A percentile compares a stretch with the other conserved stretches of the same genome.
Conservation (phyloP, 495 filamentous ascomycete genomes). For the Neurospora sp. region DNA sequence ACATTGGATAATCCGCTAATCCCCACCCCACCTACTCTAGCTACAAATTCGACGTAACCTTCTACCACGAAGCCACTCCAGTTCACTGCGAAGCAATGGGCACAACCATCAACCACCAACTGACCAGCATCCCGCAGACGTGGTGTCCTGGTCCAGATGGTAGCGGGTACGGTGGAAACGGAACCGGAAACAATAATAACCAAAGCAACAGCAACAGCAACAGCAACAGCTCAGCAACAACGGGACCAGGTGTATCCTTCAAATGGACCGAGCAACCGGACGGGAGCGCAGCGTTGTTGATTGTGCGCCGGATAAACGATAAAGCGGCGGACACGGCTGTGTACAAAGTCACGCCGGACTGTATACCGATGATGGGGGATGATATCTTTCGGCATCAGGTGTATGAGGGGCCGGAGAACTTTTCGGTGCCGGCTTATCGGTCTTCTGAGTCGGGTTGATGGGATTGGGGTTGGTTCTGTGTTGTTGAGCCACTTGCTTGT, state of each 20-base stretch:
- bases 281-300: background rate
- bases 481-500: background rate
- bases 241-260: conserved; percentile 10
- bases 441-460: background rate
- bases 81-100: conserved; percentile 13
- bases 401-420: conserved; percentile 24
- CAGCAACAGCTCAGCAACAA: background rate
- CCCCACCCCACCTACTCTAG: background rate
- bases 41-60: conserved; percentile 15
- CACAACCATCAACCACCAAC: conserved; percentile 7
- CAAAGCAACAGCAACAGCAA: background rate
- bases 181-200: background rate
- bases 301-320: conserved; percentile 7
- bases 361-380: conserved; percentile 6
- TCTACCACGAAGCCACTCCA: background rate
- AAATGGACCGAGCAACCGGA: conserved; percentile 4
- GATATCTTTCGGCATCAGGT: conserved; percentile 13
- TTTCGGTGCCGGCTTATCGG: conserved; percentile 12
- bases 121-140: conserved; percentile 10
- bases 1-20: background rate
- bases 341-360: background rate
- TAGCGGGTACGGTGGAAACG: background rate
- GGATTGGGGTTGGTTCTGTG: background rate
- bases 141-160: conserved; percentile 4
- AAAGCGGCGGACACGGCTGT: conserved; percentile 6